Evolutionary conservation across 2,329 filamentous ascomycete genomes (phyloP).

Genomic region (Colletotrichum godetiae): DNA sequence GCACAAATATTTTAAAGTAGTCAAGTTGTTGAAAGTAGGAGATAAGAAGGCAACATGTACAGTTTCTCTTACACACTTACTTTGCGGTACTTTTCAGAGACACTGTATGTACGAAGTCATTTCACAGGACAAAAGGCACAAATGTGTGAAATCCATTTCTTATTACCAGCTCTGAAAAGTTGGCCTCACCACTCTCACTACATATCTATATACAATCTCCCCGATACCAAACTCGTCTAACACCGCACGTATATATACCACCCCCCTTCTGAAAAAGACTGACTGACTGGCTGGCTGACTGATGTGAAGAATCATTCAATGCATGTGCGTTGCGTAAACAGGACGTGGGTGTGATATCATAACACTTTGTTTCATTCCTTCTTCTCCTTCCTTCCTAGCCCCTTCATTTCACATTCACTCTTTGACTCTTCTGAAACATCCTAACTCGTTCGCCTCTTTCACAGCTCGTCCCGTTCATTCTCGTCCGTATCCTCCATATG

Average conservation of each 20-base stretch:
- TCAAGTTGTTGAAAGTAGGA: no score
- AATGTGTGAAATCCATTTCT: no score
- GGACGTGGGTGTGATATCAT: neutral
- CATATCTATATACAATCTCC: neutral
- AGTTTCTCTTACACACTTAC: no score
- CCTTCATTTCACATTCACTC: neutral
- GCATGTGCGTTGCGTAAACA: neutral
- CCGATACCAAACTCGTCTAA: neutral
- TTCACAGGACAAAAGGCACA: no score
- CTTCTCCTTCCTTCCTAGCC: neutral
- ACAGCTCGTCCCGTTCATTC: conserved; percentile 3
- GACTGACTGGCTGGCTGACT: neutral
- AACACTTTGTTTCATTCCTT: neutral
- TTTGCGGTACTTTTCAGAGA: no score
- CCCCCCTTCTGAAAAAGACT: neutral
- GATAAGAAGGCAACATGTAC: no score
- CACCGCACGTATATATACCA: neutral
- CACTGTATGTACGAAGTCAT: no score
- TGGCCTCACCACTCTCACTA: neutral
- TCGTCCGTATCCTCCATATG: neutral
- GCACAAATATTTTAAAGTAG: no score
- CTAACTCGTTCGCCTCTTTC: neutral
- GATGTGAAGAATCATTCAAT: neutral
- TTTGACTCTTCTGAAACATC: neutral
- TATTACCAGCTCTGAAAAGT: neutral